Conservation (phyloP, 2,329 filamentous ascomycete genomes). For the Talaromyces funiculosus region DNA sequence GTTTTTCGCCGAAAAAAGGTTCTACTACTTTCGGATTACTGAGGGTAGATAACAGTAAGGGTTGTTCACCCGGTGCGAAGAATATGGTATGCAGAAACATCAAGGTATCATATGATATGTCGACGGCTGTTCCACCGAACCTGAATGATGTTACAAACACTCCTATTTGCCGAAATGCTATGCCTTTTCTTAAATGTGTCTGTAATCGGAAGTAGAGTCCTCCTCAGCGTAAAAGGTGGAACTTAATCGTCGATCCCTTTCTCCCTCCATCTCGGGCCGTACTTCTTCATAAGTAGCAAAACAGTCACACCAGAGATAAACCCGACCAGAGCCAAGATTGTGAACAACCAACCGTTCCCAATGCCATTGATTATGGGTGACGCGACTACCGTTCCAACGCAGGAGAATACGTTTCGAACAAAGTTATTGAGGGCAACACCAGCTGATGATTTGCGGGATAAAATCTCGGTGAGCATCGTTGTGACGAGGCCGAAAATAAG, state of each 20-base stretch:
- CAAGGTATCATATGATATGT: background rate
- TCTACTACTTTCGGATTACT: background rate
- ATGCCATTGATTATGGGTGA: conserved; percentile 66
- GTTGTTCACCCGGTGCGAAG: background rate
- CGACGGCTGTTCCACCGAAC: background rate
- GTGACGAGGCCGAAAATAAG: conserved; percentile 67
- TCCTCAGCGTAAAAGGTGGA: background rate
- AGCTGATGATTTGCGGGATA: conserved; percentile 63
- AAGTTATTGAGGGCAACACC: conserved; percentile 81
- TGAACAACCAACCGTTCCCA: conserved; percentile 72
- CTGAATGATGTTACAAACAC: background rate
- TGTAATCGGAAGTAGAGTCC: background rate
- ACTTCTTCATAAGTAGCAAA: conserved; percentile 53
- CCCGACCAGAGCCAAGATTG: conserved; percentile 52
- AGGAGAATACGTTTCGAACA: conserved; percentile 70
- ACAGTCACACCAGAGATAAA: conserved; percentile 57
- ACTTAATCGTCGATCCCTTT: conserved; percentile 3
- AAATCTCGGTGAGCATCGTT: conserved; percentile 81
- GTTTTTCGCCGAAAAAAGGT: too few relatives aligned
- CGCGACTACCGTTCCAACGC: conserved; percentile 63
- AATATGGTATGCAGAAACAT: background rate
- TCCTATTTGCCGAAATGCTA: background rate
- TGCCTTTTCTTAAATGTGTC: background rate
- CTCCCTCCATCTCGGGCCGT: conserved; percentile 58
- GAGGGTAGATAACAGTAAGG: background rate